These are phyloP conservation scores for Colletotrichum higginsianum DNA, from an alignment of 2,329 filamentous ascomycete genomes.

Conservation along the genomic window DNA sequence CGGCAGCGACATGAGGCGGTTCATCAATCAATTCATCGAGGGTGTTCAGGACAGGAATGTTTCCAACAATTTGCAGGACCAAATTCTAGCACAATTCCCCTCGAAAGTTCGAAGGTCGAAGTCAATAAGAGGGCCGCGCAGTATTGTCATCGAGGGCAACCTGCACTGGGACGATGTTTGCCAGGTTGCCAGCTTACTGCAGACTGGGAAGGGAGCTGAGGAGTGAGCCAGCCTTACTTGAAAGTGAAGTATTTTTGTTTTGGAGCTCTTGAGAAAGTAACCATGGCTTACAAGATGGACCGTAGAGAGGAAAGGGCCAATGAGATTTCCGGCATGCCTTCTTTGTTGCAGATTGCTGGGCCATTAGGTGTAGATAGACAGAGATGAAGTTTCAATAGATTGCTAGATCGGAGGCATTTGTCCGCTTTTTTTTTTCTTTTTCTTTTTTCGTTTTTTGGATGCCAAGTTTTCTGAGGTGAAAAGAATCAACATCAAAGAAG, in stretches of 20 bases:
- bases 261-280: neutral
- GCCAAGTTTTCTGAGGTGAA: neutral
- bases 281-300: neutral
- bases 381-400: neutral
- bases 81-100: neutral
- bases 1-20: constrained; percentile 6
- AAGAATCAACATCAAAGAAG: neutral
- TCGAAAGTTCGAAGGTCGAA: neutral
- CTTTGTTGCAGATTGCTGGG: neutral
- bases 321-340: neutral
- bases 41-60: neutral
- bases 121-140: neutral
- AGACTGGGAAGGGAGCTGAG: neutral
- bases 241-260: neutral
- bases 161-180: constrained; percentile 9
- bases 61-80: neutral
- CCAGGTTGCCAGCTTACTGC: neutral
- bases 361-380: neutral
- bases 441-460: too few relatives aligned
- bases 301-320: neutral
- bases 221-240: neutral
- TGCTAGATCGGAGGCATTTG: neutral
- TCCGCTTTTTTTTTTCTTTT: too few relatives aligned
- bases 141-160: constrained; percentile 2
- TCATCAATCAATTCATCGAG: constrained; percentile 12